Conservation (phyloP, 768 basidiomycete genomes). For the Leccinum arenicola region DNA sequence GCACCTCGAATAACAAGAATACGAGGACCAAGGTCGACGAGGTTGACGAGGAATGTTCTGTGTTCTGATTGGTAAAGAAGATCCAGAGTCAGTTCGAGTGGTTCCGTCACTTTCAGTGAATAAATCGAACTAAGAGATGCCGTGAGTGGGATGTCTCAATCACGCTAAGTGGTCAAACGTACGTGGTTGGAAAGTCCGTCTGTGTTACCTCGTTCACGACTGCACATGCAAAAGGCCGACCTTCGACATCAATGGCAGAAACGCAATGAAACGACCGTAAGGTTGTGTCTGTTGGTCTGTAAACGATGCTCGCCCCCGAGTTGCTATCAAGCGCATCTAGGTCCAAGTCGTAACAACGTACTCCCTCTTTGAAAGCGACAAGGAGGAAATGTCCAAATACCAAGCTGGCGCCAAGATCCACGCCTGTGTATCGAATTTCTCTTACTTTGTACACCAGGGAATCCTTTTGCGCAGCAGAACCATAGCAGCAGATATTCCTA, state of each 20-base stretch:
- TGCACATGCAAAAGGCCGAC: conserved; percentile 16
- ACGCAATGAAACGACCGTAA: conserved; percentile 7
- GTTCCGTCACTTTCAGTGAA: conserved; percentile 2
- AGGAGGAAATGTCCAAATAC: conserved; percentile 18
- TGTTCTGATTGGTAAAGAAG: conserved; percentile 15
- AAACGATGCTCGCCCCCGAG: conserved; percentile 7
- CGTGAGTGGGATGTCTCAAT: neutral
- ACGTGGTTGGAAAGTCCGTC: neutral
- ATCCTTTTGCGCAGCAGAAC: neutral
- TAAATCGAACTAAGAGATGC: conserved; percentile 6
- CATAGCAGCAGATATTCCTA: conserved; percentile 1
- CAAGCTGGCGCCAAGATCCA: neutral
- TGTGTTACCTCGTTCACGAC: conserved; percentile 5
- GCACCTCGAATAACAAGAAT: conserved; percentile 6
- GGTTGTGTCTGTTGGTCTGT: neutral
- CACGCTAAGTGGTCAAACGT: neutral
- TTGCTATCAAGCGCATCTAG: neutral
- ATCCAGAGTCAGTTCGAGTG: conserved; percentile 5
- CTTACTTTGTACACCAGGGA: neutral
- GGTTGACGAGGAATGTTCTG: neutral
- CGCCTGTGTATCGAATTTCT: conserved; percentile 8
- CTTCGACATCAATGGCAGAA: conserved; percentile 12
- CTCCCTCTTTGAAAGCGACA: conserved; percentile 9
- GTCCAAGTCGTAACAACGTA: conserved; percentile 17
- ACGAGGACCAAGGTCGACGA: conserved; percentile 18